Base-by-base conservation (phyloP, 2,329 filamentous ascomycete genomes). In the Coniella lustricola region DNA sequence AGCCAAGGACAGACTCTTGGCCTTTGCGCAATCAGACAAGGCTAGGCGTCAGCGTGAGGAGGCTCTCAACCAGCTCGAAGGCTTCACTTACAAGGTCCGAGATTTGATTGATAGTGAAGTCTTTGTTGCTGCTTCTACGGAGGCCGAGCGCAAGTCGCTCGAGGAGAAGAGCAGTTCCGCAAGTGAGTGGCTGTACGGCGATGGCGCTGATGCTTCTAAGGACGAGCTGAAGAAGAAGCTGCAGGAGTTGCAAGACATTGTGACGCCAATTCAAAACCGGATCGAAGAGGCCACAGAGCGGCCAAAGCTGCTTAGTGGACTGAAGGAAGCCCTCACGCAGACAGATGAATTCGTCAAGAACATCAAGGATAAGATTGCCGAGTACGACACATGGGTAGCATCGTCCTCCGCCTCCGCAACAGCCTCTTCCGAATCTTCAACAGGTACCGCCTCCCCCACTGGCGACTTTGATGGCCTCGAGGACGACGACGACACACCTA, bases 171-270 rank as follows among this genome's bases (percentile, higher is more conserved):
- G 88, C 34, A 76, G 78, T 52, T 78, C 80, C 42, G 77, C 82
- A 18, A 86, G 87, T 58, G 90, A 95, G 10, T 98, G 93, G 91
- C 81, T 98, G 51, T 93, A 95, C 63, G 87, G 80, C 14, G 90
- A 90, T 40, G 89, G 91, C 48, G 76, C 78, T 14, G 82, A 90
- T 42, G 90, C 93, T 4, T 74, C 79, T 32, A 83, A 82, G 50
- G 81, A 87, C 3, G 81, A 84, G 41, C 77, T 98, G 59, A 87
- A 84, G 64, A 75, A 79, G 48, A 88, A 84, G 63, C 77, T 94
- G 43, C 84, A 87, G 65, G 79, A 78, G 38, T 79, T 98, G 43
- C 84, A 88, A 62, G 79, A 82, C 46, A 78, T 96, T 40, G 86
- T 90, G 45, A 72, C 79, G 29, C 91, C 90, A 1, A 81, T 95